Conservation (phyloP, 306 rosid species). For the Cucumis hystrix region DNA sequence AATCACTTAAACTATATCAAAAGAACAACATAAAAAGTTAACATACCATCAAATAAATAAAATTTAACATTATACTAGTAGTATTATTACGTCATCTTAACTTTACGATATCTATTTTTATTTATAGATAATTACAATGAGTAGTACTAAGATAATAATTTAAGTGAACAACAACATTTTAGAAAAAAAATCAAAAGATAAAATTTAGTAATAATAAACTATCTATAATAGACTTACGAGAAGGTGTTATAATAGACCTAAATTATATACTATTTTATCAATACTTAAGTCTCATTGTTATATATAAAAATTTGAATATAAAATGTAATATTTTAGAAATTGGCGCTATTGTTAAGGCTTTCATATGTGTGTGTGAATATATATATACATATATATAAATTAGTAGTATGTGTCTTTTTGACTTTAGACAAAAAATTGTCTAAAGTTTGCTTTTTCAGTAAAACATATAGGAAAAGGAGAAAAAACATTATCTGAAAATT, state of each 20-base stretch:
- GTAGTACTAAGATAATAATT: no score
- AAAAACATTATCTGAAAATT: not conserved
- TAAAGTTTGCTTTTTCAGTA: not conserved
- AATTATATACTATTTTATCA: no score
- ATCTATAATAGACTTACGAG: no score
- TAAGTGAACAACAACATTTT: no score
- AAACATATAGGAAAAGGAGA: not conserved
- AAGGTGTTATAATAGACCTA: no score
- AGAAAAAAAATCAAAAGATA: no score
- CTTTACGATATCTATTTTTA: not conserved
- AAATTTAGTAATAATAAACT: no score
- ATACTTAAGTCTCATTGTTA: not conserved
- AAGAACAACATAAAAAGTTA: no score
- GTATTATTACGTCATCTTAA: not conserved
- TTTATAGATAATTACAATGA: not conserved
- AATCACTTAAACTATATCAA: no score
- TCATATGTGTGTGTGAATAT: not conserved
- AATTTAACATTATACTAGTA: not conserved
- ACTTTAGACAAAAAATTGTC: constrained; percentile 6
- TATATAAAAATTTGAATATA: not conserved
- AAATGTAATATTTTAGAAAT: not conserved
- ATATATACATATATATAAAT: not conserved
- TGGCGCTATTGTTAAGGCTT: not conserved
- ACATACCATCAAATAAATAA: not conserved
- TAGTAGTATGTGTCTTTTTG: not conserved